Evolutionary conservation across 177 flowering plant species (phyloP), one percentile per base, ranked within the genome.

Genomic region (Vitis hybrid): DNA sequence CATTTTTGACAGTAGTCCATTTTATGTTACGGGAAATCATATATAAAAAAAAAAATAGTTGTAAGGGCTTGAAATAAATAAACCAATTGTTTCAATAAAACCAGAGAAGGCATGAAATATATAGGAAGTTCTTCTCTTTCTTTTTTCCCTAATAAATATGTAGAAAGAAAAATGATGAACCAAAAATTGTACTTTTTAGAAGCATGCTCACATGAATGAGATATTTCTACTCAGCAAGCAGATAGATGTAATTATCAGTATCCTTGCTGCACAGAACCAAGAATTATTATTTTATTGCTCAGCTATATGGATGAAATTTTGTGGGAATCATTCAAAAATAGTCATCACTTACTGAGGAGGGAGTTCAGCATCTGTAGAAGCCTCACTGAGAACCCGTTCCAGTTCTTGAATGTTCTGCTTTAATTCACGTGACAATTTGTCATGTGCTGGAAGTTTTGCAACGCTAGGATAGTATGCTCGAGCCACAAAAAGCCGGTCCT

Each of bases 401-500:
- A 89, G 76, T 14, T 95, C 98, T 81, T 95, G 99, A 83, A 95
- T 95, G 70, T 88, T 93, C 75, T 82, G 90, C 79, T 79, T 95
- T 88, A 95, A 3, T 67, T 89, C 93, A 45, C 78, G 96, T 6
- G 98, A 74, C 64, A 95, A 77, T 73, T 85, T 86, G 49, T 84
- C 88, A 11, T 85, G 87, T 22, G 78, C 64, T 59, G 89, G 94
- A 81, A 91, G 83, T 74, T 93, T 95, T 48, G 99, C 98, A 79
- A 95, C 86, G 71, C 84, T 95, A 26, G 99, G 99, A 79, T 70
- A 93, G 71, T 93, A 95, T 48, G 99, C 91, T 67, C 99, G 81
- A 50, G 97, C 97, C 56, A 93, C 94, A 79, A 90, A 95, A 69
- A 95, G 90, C 70, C 77, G 82, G 77, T 95, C 97, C 81, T 95